Conservation (phyloP, 768 basidiomycete species). For the Hericium erinaceus region DNA sequence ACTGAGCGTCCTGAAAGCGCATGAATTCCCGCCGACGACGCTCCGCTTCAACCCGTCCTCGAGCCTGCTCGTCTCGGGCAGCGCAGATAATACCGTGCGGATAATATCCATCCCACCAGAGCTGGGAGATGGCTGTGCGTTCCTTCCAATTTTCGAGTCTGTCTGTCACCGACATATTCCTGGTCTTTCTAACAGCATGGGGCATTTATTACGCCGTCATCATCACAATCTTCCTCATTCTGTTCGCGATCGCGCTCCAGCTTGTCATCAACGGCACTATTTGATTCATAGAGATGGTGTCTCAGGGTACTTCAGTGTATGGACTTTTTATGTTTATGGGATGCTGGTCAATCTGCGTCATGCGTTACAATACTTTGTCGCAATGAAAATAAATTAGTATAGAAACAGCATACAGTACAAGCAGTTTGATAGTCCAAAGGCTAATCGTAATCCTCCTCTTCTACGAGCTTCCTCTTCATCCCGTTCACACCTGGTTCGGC, state of each 20-base stretch:
- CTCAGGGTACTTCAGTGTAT: not conserved
- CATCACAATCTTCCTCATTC: conserved; percentile 19
- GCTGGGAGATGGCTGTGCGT: conserved; percentile 24
- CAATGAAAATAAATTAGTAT: not conserved
- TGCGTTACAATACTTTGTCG: not conserved
- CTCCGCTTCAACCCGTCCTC: conserved; percentile 81
- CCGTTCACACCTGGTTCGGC: conserved; percentile 36
- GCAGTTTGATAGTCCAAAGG: not conserved
- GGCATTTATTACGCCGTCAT: conserved; percentile 20
- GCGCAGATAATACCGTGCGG: conserved; percentile 83
- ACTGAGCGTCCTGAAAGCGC: conserved; percentile 82
- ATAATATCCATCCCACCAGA: conserved; percentile 63
- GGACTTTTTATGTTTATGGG: not conserved
- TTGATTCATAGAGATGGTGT: not conserved
- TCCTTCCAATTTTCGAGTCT: not conserved
- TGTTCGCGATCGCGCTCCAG: conserved; percentile 23
- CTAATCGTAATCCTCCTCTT: conserved; percentile 81
- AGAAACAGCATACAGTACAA: not conserved
- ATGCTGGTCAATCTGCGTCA: not conserved
- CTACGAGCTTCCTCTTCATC: conserved; percentile 69
- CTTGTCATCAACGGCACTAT: not conserved
- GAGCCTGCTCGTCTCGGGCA: conserved; percentile 77
- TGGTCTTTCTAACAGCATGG: conserved; percentile 17
- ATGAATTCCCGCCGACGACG: conserved; percentile 89
- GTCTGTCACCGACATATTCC: not conserved